Evolutionary conservation across 2,329 filamentous ascomycete genomes (phyloP).

Genomic region (Aspergillus neoniger): DNA sequence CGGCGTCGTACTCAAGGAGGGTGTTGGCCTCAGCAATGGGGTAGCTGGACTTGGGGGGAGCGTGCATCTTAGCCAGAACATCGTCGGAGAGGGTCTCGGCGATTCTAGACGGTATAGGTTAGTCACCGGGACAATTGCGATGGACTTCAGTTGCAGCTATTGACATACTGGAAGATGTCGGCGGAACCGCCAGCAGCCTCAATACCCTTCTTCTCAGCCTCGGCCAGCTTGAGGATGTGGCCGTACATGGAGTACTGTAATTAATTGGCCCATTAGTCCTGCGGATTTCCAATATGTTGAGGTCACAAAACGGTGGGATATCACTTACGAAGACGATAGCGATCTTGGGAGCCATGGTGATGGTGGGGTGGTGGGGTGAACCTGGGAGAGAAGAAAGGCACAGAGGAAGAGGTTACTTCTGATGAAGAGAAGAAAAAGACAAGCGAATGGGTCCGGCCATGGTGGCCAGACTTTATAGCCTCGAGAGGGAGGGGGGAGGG

Average conservation of each 20-base stretch:
- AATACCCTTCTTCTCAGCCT: constrained; percentile 88
- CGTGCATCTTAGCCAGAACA: constrained; percentile 87
- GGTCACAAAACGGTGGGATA: constrained; percentile 9
- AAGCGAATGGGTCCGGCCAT: neutral
- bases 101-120: constrained; percentile 54
- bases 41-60: constrained; percentile 72
- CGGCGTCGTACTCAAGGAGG: constrained; percentile 77
- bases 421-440: neutral
- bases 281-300: neutral
- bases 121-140: constrained; percentile 5
- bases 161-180: constrained; percentile 75
- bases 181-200: constrained; percentile 79
- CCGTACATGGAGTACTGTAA: constrained; percentile 88
- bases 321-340: constrained; percentile 81
- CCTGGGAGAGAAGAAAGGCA: neutral
- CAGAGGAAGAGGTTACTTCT: neutral
- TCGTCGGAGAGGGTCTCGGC: constrained; percentile 83
- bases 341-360: constrained; percentile 83
- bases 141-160: neutral
- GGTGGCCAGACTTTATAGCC: constrained; percentile 4
- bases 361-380: constrained; percentile 11
- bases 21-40: constrained; percentile 61
- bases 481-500: neutral
- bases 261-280: constrained; percentile 11
- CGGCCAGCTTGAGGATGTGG: constrained; percentile 79